Conservation (phyloP, 2,329 filamentous ascomycete genomes). For the Phaeophleospora eucalypticola region DNA sequence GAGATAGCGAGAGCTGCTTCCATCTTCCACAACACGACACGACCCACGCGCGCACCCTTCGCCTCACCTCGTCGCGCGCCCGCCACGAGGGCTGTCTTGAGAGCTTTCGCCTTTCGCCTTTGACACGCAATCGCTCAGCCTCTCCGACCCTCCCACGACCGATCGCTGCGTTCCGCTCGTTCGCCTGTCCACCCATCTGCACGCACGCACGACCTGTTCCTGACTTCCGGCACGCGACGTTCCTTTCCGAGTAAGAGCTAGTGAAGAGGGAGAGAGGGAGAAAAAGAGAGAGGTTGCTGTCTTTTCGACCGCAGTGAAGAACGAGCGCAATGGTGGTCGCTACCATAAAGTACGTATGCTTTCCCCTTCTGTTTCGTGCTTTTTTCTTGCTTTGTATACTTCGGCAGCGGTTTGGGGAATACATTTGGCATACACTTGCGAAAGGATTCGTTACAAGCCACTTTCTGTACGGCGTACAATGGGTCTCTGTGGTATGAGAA, state of each 20-base stretch:
- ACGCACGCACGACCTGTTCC: slow-evolving; percentile 1
- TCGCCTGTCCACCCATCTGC: neutral
- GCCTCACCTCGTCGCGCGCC: neutral
- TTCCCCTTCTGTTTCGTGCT: slow-evolving; percentile 1
- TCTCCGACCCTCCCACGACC: slow-evolving; percentile 1
- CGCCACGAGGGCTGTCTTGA: no score
- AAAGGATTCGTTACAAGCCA: no score
- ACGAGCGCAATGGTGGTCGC: slow-evolving; percentile 30
- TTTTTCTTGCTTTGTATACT: no score
- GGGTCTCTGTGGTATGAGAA: slow-evolving; percentile 1
- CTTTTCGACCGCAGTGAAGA: neutral
- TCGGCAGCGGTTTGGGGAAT: no score
- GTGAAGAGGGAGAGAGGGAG: no score
- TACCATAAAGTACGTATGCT: slow-evolving; percentile 30
- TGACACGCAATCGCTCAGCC: slow-evolving; percentile 9
- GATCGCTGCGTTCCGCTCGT: slow-evolving; percentile 1
- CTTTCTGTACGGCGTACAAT: no score
- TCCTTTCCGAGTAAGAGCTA: no score
- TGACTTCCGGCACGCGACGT: neutral
- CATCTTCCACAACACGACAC: neutral
- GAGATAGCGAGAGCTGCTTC: no score
- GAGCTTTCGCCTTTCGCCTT: neutral
- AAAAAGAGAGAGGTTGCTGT: slow-evolving; percentile 1
- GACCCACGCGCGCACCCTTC: neutral
- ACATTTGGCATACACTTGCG: no score